Evolutionary conservation across 2,329 filamentous ascomycete species (phyloP).

Genomic region (Gremmenia infestans): DNA sequence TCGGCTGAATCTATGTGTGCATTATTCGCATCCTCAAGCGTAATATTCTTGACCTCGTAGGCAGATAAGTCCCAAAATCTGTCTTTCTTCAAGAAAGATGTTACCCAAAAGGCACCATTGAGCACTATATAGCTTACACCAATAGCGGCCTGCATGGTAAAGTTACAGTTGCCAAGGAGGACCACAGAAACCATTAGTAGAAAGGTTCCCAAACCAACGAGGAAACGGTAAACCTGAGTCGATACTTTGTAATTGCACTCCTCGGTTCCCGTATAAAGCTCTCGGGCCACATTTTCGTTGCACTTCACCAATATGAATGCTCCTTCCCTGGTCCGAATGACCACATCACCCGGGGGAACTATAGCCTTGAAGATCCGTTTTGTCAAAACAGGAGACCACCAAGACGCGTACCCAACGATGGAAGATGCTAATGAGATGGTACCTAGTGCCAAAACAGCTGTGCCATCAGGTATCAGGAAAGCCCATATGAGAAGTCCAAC

Average conservation of each 20-base stretch:
- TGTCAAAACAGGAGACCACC: constrained; percentile 53
- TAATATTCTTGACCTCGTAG: constrained; percentile 42
- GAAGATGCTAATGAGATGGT: constrained; percentile 49
- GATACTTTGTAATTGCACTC: constrained; percentile 52
- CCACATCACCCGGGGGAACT: constrained; percentile 50
- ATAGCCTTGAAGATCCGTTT: constrained; percentile 43
- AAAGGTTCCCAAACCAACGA: constrained; percentile 54
- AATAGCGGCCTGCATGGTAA: constrained; percentile 54
- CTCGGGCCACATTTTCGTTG: constrained; percentile 55
- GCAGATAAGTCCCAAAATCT: constrained; percentile 54
- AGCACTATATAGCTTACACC: constrained; percentile 53
- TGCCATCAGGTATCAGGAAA: constrained; percentile 41
- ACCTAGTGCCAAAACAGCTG: constrained; percentile 46
- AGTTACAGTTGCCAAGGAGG: constrained; percentile 57
- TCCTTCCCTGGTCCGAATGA: constrained; percentile 56
- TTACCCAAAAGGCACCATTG: constrained; percentile 54
- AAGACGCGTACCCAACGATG: constrained; percentile 51
- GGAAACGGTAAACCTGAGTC: constrained; percentile 40
- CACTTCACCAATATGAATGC: constrained; percentile 55
- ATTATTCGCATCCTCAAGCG: constrained; percentile 34
- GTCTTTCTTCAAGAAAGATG: constrained; percentile 33
- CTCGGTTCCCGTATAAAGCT: constrained; percentile 57
- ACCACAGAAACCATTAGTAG: constrained; percentile 58
- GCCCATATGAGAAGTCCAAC: constrained; percentile 43
- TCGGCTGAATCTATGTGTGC: constrained; percentile 34